Percentiles rank a stretch among this genome's conserved stretches.
phyloP scores from a whole-genome alignment of 352 stramenopile species.

The Globisporangium nunn region DNA sequence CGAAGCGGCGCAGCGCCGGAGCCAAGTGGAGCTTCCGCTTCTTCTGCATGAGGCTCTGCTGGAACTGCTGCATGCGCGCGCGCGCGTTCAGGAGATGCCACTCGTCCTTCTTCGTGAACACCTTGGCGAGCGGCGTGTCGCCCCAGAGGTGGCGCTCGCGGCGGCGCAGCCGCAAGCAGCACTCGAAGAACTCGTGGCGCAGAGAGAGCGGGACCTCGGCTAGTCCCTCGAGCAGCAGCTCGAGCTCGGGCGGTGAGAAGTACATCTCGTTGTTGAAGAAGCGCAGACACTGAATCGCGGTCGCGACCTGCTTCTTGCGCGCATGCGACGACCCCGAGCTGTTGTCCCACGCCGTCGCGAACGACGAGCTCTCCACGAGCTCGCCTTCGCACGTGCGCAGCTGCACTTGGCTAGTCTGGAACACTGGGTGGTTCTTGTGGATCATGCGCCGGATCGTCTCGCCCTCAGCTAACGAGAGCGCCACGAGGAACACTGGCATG shows the following conservation, averaged over 20 bases:
- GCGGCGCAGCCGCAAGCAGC: constrained; percentile 85
- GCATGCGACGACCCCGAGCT: background rate
- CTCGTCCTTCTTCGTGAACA: constrained; percentile 96
- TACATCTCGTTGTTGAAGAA: constrained; percentile 99
- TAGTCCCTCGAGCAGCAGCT: constrained; percentile 83
- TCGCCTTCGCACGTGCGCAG: constrained; percentile 78
- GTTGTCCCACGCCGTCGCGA: constrained; percentile 45
- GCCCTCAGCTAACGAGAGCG: constrained; percentile 94
- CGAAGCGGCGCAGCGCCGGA: constrained; percentile 54
- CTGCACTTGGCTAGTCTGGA: constrained; percentile 59
- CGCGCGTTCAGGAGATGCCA: constrained; percentile 89
- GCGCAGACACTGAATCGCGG: constrained; percentile 86
- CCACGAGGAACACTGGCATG: constrained; percentile 87
- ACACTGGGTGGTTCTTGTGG: constrained; percentile 83
- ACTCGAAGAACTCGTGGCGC: constrained; percentile 83
- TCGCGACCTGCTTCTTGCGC: constrained; percentile 29
- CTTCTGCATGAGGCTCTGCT: constrained; percentile 64
- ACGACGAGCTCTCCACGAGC: constrained; percentile 75
- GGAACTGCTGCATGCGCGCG: constrained; percentile 80
- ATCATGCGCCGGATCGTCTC: constrained; percentile 96
- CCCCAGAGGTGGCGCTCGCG: constrained; percentile 93
- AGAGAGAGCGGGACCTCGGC: constrained; percentile 45
- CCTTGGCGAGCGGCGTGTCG: constrained; percentile 94
- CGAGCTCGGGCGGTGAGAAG: constrained; percentile 92
- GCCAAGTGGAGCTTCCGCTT: constrained; percentile 49